These are phyloP conservation scores for Wickerhamiella azyma DNA, from an alignment of 805 yeast genomes.

Conservation along the genomic window DNA sequence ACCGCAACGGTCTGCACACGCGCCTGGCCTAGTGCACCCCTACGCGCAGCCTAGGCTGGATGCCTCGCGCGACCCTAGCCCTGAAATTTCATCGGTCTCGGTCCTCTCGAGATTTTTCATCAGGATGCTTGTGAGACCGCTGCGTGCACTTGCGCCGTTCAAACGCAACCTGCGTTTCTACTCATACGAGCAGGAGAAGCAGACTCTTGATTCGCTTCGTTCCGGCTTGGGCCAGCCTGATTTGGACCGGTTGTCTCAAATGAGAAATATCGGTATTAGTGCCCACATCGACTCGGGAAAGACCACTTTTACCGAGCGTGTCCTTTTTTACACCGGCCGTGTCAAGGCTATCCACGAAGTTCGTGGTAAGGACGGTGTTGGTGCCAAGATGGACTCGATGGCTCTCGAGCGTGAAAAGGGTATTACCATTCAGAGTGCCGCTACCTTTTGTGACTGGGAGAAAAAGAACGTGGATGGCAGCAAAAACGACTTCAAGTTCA, in stretches of 20 bases:
- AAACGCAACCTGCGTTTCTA: neutral
- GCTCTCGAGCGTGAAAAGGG: conserved; percentile 97
- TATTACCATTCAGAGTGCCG: conserved; percentile 97
- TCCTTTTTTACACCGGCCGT: conserved; percentile 88
- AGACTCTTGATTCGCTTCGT: conserved; percentile 20
- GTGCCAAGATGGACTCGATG: conserved; percentile 99
- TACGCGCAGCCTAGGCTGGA: too few relatives aligned
- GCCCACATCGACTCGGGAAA: conserved; percentile 98
- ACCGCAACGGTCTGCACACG: too few relatives aligned
- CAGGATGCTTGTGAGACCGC: conserved; percentile 4
- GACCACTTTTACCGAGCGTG: conserved; percentile 96
- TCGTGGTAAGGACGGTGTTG: conserved; percentile 92
- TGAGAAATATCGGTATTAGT: conserved; percentile 93
- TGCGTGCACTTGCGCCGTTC: conserved; percentile 5
- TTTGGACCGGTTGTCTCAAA: conserved; percentile 33
- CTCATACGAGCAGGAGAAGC: conserved; percentile 22
- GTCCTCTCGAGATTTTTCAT: neutral
- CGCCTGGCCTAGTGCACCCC: too few relatives aligned
- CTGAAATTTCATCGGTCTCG: neutral
- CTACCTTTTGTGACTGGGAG: conserved; percentile 95
- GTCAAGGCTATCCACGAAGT: conserved; percentile 93
- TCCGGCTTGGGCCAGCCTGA: conserved; percentile 25
- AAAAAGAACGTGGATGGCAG: conserved; percentile 34
- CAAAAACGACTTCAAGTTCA: conserved; percentile 60
- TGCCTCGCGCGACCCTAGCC: conserved; percentile 1